phyloP scores from a whole-genome alignment of 2,329 filamentous ascomycete species.

The Aplosporella prunicola region DNA sequence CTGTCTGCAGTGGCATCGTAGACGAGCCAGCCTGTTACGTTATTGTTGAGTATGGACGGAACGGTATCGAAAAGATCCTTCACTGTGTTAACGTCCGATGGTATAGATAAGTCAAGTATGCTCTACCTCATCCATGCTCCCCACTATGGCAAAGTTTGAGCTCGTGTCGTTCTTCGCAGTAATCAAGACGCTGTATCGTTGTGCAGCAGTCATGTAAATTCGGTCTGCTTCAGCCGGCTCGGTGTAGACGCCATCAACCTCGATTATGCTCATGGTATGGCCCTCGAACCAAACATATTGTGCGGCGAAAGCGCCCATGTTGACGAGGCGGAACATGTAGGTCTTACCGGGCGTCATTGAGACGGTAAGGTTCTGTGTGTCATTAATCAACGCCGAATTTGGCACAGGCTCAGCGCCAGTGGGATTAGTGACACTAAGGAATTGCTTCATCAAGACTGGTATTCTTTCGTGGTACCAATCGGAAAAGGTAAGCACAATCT shows the following conservation, averaged over 20 bases:
- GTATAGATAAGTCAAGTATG: background rate
- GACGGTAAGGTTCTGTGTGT: slow-evolving; percentile 40
- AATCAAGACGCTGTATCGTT: slow-evolving; percentile 60
- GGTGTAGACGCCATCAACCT: slow-evolving; percentile 61
- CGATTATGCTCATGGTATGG: slow-evolving; percentile 55
- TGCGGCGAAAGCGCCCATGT: slow-evolving; percentile 61
- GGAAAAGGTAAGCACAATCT: slow-evolving; percentile 57
- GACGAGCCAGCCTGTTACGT: slow-evolving; percentile 47
- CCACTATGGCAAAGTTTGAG: slow-evolving; percentile 52
- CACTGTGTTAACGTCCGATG: background rate
- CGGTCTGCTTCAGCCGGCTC: slow-evolving; percentile 49
- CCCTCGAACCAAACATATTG: slow-evolving; percentile 64
- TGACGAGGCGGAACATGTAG: slow-evolving; percentile 60
- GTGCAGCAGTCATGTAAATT: slow-evolving; percentile 58
- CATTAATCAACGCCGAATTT: slow-evolving; percentile 56
- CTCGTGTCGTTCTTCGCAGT: slow-evolving; percentile 47
- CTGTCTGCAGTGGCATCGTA: slow-evolving; percentile 42
- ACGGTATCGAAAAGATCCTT: slow-evolving; percentile 54
- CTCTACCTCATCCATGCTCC: slow-evolving; percentile 37
- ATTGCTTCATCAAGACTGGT: slow-evolving; percentile 30
- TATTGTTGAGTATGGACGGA: slow-evolving; percentile 58
- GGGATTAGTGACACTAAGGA: slow-evolving; percentile 44
- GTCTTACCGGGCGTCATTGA: slow-evolving; percentile 42
- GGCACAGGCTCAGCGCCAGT: slow-evolving; percentile 58
- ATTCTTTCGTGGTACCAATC: slow-evolving; percentile 62